Base-by-base conservation (phyloP, 148 eudicot genomes). In the Vaccinium myrtillus region DNA sequence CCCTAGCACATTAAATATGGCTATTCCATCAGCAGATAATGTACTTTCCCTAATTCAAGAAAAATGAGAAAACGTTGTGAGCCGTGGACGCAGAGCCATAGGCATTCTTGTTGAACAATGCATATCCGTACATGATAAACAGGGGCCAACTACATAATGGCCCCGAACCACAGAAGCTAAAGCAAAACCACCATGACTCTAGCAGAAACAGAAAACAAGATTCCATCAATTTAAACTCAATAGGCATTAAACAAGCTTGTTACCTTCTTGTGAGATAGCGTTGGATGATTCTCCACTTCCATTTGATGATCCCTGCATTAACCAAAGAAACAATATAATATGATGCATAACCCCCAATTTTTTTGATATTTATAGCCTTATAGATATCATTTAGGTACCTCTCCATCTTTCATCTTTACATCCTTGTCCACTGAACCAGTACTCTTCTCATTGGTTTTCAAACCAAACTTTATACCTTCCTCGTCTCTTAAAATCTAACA, bases 401-500 rank as follows among this genome's bases (percentile, higher is more conserved):
- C 95, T 5, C 93, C 93, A 80, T 94, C 95, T 83, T 90, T 54
- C 98, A 97, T 97, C 88, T 93, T 93, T 83, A 93, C 89, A 89
- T 95, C 99, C 81, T 86, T 88, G 79, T 88, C 95, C 73, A 84
- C 88, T 12, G 95, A 90, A 85, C 54, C 87, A 51, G 98, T 89
- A 86, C 86, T 90, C 85, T 93, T 95, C 83, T 93, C 91, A 19
- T 84, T 92, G 46, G 93, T 85, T 88, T 94, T 94, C 61, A 94
- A 87, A 51, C 98, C 98, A 81, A 87, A 75, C 85, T 97, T 97
- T 88, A 84, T 95, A 84, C 98, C 98, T 87, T 97, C 99, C 85
- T 95, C 98, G 6, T 95, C 99, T 88, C 99, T 92, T 83, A 97
- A 79, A 73, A 89, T 76, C 99, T 97, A 55, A 83, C 30, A 85